A percentile compares a stretch with the other conserved stretches of the same genome.
Evolutionary conservation across 208 protist genomes (phyloP).

Genomic region (Wallacemonas collosoma): DNA sequence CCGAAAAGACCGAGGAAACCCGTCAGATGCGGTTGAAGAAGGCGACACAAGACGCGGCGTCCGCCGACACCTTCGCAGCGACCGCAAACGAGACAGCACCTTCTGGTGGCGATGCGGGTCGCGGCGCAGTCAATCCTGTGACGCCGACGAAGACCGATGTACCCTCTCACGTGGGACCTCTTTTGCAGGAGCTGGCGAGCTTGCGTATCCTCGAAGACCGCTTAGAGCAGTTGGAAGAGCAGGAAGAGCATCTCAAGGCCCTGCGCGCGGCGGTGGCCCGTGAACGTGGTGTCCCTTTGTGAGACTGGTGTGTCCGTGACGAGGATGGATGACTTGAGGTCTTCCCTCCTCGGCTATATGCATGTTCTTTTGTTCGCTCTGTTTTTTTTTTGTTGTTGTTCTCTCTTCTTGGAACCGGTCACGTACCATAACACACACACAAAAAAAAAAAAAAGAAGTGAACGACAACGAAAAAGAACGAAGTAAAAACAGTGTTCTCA

Average conservation of each 20-base stretch:
- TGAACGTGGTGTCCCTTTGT: not conserved
- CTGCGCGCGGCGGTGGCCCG: not conserved
- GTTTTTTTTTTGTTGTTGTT: too few species aligned
- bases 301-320: not conserved
- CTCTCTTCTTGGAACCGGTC: too few species aligned
- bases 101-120: too few species aligned
- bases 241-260: constrained; percentile 7
- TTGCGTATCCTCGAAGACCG: constrained; percentile 10
- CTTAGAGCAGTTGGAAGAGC: constrained; percentile 9
- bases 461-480: too few species aligned
- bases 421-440: too few species aligned
- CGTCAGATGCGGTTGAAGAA: not conserved
- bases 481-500: too few species aligned
- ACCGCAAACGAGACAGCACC: too few species aligned
- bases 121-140: not conserved
- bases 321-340: too few species aligned
- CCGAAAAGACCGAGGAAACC: constrained; percentile 10
- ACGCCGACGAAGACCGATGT: not conserved
- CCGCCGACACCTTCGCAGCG: not conserved
- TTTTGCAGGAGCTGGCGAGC: not conserved
- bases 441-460: too few species aligned
- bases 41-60: not conserved
- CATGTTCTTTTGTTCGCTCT: too few species aligned
- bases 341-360: too few species aligned
- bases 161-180: not conserved